Conservation (phyloP, 192 early-diverging fungal genomes). For the Polychytrium aggregatum region DNA sequence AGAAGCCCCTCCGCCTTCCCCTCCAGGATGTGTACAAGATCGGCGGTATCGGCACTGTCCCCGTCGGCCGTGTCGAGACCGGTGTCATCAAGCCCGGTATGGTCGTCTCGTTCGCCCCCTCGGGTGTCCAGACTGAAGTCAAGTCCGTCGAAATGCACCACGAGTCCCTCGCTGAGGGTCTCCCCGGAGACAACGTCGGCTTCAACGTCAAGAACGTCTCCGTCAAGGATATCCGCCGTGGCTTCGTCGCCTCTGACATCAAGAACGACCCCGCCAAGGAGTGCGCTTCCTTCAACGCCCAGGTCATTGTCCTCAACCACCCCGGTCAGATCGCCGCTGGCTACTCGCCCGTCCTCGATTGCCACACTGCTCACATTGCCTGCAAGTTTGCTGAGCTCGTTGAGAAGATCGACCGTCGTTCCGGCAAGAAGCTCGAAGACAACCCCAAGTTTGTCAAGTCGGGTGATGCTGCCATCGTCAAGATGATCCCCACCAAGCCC, state of each 20-base stretch:
- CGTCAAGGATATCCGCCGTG: slow-evolving; percentile 95
- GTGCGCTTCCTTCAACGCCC: slow-evolving; percentile 80
- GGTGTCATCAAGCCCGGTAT: slow-evolving; percentile 36
- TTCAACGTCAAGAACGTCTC: slow-evolving; percentile 99
- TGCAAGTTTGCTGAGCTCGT: slow-evolving; percentile 87
- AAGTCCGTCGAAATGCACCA: slow-evolving; percentile 99
- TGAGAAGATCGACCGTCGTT: slow-evolving; percentile 93
- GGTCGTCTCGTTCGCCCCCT: slow-evolving; percentile 74
- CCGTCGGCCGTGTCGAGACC: slow-evolving; percentile 75
- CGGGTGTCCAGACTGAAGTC: slow-evolving; percentile 82
- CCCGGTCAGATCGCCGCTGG: slow-evolving; percentile 89
- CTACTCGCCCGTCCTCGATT: slow-evolving; percentile 91
- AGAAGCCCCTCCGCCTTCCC: slow-evolving; percentile 94
- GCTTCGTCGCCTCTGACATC: slow-evolving; percentile 89
- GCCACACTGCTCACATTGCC: slow-evolving; percentile 94
- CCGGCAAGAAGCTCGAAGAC: slow-evolving; percentile 87
- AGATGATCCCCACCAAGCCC: slow-evolving; percentile 90
- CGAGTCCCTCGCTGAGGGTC: slow-evolving; percentile 76
- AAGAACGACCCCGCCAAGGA: slow-evolving; percentile 96
- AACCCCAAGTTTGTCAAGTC: slow-evolving; percentile 92
- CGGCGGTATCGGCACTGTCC: slow-evolving; percentile 92
- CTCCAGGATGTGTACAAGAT: slow-evolving; percentile 98
- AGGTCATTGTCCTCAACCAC: slow-evolving; percentile 95
- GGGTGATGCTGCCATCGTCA: slow-evolving; percentile 91
- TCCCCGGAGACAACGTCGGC: slow-evolving; percentile 95